Evolutionary conservation across 1,284 basidiomycete species (phyloP).

Genomic region (Naganishia cerealis): DNA sequence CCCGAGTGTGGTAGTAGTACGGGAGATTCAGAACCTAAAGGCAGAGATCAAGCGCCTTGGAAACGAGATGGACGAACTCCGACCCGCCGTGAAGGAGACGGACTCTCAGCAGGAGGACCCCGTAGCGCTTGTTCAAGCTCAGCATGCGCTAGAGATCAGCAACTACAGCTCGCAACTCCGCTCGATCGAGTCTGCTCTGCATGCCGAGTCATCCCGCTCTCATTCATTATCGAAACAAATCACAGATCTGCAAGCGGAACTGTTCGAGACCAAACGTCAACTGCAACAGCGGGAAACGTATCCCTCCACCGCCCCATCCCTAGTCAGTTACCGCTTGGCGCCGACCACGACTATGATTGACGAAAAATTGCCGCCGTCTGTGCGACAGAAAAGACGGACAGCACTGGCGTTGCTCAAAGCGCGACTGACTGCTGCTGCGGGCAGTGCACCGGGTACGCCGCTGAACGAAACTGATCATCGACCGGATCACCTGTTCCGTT

Average conservation of each 20-base stretch:
- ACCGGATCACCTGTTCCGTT: constrained; percentile 13
- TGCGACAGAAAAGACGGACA: constrained; percentile 77
- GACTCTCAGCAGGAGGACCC: constrained; percentile 25
- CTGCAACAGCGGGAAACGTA: constrained; percentile 6
- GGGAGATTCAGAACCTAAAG: constrained; percentile 6
- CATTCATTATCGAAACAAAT: constrained; percentile 70
- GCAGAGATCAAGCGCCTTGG: constrained; percentile 12
- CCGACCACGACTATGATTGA: constrained; percentile 58
- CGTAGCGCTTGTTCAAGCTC: constrained; percentile 61
- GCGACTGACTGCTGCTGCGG: constrained; percentile 59
- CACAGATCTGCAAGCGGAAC: constrained; percentile 41
- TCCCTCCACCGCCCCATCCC: constrained; percentile 3
- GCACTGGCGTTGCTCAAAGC: constrained; percentile 85
- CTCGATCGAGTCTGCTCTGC: constrained; percentile 68
- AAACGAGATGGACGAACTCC: constrained; percentile 17
- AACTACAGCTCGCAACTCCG: constrained; percentile 73
- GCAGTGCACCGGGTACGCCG: constrained; percentile 16
- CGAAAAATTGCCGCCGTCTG: constrained; percentile 69
- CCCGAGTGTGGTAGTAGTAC: not conserved
- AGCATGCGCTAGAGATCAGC: constrained; percentile 75
- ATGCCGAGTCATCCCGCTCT: constrained; percentile 67
- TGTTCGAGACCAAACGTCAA: constrained; percentile 20
- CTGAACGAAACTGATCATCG: constrained; percentile 19
- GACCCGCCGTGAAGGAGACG: not conserved
- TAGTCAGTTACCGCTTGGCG: constrained; percentile 29